phyloP scores from a whole-genome alignment of 2,329 filamentous ascomycete species.

The Triangularia verruculosa region DNA sequence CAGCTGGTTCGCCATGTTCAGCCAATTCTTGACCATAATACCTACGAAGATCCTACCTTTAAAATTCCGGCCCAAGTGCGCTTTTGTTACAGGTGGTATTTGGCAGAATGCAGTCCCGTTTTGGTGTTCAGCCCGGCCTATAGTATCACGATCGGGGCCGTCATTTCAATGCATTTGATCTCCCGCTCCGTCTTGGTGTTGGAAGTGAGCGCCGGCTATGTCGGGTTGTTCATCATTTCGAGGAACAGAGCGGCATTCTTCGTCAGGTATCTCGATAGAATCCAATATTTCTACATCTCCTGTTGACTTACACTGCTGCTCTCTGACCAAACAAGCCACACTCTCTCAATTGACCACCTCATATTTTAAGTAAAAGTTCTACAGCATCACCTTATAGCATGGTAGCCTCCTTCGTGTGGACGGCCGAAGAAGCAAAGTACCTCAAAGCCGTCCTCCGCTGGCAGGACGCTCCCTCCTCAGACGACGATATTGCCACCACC shows the following conservation, averaged over 20 bases:
- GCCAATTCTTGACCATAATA: background rate
- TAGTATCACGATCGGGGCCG: background rate
- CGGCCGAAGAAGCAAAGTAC: slow-evolving; percentile 41
- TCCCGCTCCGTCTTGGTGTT: background rate
- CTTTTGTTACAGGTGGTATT: slow-evolving; percentile 27
- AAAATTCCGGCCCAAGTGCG: background rate
- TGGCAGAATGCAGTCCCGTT: slow-evolving; percentile 23
- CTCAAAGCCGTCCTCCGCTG: slow-evolving; percentile 40
- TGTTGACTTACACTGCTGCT: background rate
- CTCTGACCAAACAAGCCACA: background rate
- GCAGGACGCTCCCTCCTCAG: slow-evolving; percentile 32
- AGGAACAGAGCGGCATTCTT: background rate
- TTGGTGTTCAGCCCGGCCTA: background rate
- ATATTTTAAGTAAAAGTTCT: background rate
- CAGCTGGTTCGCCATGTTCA: too few relatives aligned
- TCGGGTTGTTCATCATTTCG: background rate
- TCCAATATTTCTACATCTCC: background rate
- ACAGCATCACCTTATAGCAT: slow-evolving; percentile 9
- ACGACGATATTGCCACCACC: slow-evolving; percentile 24
- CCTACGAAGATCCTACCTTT: background rate
- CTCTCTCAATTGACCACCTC: too few relatives aligned
- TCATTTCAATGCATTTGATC: slow-evolving; percentile 5
- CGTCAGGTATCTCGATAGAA: background rate
- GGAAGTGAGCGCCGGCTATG: background rate
- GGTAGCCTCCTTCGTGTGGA: slow-evolving; percentile 36